A percentile compares a stretch with the other conserved stretches of the same genome.
Conservation (phyloP, 768 basidiomycete genomes). For the Phlebiopsis gigantea region DNA sequence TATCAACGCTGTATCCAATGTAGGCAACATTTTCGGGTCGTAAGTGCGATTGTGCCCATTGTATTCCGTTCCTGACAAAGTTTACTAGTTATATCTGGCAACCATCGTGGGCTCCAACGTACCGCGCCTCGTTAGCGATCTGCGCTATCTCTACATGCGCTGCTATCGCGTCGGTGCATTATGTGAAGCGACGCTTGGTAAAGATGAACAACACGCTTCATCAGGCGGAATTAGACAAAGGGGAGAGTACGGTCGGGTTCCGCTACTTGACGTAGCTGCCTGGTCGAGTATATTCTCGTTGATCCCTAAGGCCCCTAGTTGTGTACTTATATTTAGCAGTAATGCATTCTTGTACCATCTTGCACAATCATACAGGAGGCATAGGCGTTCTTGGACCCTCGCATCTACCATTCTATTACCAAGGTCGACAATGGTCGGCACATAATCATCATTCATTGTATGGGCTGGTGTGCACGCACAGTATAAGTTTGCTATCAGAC, state of each 20-base stretch:
- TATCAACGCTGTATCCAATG: constrained; percentile 73
- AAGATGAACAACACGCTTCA: constrained; percentile 22
- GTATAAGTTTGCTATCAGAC: not conserved
- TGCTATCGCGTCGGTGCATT: constrained; percentile 28
- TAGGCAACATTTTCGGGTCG: constrained; percentile 81
- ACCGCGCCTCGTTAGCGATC: constrained; percentile 55
- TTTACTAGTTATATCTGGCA: constrained; percentile 48
- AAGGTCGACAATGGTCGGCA: no score
- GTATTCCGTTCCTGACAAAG: not conserved
- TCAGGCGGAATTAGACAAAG: constrained; percentile 35
- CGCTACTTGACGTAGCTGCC: constrained; percentile 40
- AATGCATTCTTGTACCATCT: no score
- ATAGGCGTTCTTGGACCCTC: no score
- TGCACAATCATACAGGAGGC: no score
- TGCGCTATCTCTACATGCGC: constrained; percentile 23
- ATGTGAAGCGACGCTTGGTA: constrained; percentile 22
- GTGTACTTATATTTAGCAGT: no score
- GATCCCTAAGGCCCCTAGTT: no score
- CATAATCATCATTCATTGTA: not conserved
- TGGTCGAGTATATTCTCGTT: not conserved
- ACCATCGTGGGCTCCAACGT: constrained; percentile 62
- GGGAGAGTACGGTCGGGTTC: constrained; percentile 39
- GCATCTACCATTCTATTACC: no score
- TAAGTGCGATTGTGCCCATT: constrained; percentile 10
- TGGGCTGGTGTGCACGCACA: not conserved